Base-by-base conservation (phyloP, 768 basidiomycete species). In the Boletus reticuloceps region DNA sequence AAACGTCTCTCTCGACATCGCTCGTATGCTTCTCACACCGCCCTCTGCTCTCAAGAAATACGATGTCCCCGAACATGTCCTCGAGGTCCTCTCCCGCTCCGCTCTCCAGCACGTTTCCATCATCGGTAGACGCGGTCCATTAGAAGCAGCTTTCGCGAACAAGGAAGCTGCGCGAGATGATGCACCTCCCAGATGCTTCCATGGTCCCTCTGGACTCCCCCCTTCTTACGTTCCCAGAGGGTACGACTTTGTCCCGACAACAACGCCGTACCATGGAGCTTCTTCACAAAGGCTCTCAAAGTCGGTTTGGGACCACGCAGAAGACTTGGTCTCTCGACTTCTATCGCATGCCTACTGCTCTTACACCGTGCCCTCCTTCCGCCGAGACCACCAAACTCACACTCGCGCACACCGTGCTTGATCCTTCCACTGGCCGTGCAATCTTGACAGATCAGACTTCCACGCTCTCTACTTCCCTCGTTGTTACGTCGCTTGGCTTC, bases 141-240 rank as follows among this genome's bases (percentile, higher is more conserved):
- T 87, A 8, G 88, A 98, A 66, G 93, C 90, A 2, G 87, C 91
- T 0, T 96, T 94, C 66, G 94, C 94, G 5, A 85, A 88, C 34
- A 98, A 98, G 69, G 96, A 99, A 70, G n/a, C 78, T 97, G 5
- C 78, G 96, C 22, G 96, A 98, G 72, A 81, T 98, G 77, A 81
- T 82, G 60, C 66, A 63, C 14, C 68, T 91, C 32, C 79, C 82
- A 0, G 82, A 85, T 45, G 84, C 84, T 0, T 76, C 83, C 25
- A 85, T 95, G 80, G 70, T 78, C 25, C 89, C 88, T 8, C 72
- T 92, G 11, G 72, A 77, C 4, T 72, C 76, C 1, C 65, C 70
- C 16, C 66, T 84, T 16, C 74, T 87, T 45, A 58, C 62, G 1
- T 60, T 73, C 0, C 71, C 78, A 0, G 56, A 72, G 10, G 72